A percentile compares a stretch with the other conserved stretches of the same genome.
phyloP scores from a whole-genome alignment of 202 grass and related monocot genomes.

The Schoenoplectus tabernaemontani region DNA sequence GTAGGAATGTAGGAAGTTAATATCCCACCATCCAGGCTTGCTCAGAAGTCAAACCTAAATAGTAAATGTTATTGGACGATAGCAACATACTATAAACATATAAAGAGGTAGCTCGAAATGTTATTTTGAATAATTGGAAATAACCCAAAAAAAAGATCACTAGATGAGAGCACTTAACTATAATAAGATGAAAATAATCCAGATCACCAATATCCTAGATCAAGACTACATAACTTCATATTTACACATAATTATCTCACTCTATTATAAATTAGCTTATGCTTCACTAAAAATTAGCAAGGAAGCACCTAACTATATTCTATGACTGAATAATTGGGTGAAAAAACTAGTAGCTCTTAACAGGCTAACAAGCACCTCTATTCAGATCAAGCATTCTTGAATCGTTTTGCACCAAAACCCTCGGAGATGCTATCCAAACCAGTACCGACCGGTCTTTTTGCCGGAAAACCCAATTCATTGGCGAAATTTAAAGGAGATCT shows the following conservation, averaged over 20 bases:
- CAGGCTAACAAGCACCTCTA: background rate
- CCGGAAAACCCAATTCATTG: background rate
- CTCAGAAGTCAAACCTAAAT: background rate
- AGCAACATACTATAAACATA: too few species aligned
- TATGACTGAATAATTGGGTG: background rate
- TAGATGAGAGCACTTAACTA: background rate
- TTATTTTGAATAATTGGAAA: too few species aligned
- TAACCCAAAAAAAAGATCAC: background rate
- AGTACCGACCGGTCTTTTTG: background rate
- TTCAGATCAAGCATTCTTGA: conserved; percentile 3
- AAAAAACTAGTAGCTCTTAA: background rate
- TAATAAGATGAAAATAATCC: background rate
- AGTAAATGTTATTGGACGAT: too few species aligned
- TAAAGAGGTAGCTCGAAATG: too few species aligned
- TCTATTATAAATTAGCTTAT: conserved; percentile 11
- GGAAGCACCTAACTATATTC: conserved; percentile 19
- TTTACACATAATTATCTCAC: conserved; percentile 3
- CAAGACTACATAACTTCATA: conserved; percentile 2
- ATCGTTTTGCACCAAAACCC: background rate
- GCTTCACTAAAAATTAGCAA: conserved; percentile 24
- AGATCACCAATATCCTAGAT: background rate
- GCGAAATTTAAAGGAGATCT: background rate
- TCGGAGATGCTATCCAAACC: background rate
- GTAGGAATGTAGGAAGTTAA: too few species aligned
- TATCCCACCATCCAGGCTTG: background rate